Evolutionary conservation across 2,329 filamentous ascomycete genomes (phyloP).

Genomic region (Talaromyces sp.): DNA sequence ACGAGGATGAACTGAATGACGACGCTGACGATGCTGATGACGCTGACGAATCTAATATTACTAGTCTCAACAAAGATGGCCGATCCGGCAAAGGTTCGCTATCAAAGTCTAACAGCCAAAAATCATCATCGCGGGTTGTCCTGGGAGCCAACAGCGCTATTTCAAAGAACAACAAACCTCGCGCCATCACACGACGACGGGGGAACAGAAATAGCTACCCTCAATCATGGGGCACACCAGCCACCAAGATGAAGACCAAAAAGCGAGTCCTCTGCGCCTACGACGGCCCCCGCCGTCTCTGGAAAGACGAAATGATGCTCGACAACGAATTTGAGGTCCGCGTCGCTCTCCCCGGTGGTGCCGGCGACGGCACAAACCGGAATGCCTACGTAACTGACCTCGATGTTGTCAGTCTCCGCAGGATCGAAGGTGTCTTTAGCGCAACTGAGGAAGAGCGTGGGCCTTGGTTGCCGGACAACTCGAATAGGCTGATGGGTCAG

Average conservation of each 20-base stretch:
- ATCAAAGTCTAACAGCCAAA: constrained; percentile 54
- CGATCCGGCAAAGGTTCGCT: constrained; percentile 50
- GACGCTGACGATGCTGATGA: constrained; percentile 20
- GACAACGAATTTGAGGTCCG: constrained; percentile 93
- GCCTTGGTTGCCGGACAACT: constrained; percentile 60
- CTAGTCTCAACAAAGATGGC: constrained; percentile 27
- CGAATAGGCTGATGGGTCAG: constrained; percentile 36
- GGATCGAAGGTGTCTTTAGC: constrained; percentile 78
- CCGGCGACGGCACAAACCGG: constrained; percentile 78
- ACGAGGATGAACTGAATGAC: constrained; percentile 56
- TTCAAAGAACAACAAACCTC: constrained; percentile 63
- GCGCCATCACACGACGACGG: constrained; percentile 65
- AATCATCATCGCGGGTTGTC: constrained; percentile 48
- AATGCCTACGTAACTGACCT: constrained; percentile 87
- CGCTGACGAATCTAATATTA: constrained; percentile 10
- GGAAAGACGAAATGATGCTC: constrained; percentile 99
- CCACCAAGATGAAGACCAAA: constrained; percentile 96
- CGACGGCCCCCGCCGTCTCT: constrained; percentile 80
- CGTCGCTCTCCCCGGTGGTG: constrained; percentile 71
- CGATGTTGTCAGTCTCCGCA: constrained; percentile 83
- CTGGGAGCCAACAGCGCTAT: constrained; percentile 48
- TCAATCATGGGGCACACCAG: constrained; percentile 86
- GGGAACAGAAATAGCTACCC: constrained; percentile 95
- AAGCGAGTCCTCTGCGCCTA: constrained; percentile 94
- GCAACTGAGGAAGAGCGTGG: constrained; percentile 86